Evolutionary conservation across 805 yeast species (phyloP).

Genomic region (Pichia occidentalis): DNA sequence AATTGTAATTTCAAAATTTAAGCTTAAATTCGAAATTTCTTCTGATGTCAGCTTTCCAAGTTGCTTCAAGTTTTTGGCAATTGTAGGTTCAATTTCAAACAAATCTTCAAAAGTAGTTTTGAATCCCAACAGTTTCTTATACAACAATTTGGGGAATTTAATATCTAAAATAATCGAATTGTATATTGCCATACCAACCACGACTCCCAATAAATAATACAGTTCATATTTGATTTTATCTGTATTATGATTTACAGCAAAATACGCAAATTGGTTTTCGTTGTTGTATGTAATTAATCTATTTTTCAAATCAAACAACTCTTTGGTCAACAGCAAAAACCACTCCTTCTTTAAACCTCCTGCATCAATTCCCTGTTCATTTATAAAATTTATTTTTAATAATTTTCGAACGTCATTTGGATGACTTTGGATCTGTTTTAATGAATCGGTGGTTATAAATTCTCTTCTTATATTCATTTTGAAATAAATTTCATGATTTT

Average conservation of each 20-base stretch:
- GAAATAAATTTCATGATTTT: constrained; percentile 61
- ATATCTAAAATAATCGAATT: constrained; percentile 84
- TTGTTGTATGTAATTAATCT: constrained; percentile 63
- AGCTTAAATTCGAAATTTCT: constrained; percentile 42
- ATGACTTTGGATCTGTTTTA: constrained; percentile 51
- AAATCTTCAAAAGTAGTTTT: constrained; percentile 59
- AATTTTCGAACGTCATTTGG: constrained; percentile 63
- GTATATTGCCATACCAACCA: constrained; percentile 84
- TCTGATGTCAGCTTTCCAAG: constrained; percentile 41
- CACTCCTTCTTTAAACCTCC: constrained; percentile 94
- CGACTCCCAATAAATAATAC: constrained; percentile 76
- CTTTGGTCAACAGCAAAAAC: constrained; percentile 70
- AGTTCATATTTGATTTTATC: constrained; percentile 45
- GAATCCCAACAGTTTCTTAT: constrained; percentile 60
- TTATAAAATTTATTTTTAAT: constrained; percentile 68
- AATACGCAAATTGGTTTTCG: constrained; percentile 74
- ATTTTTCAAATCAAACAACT: constrained; percentile 59
- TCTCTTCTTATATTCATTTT: constrained; percentile 63
- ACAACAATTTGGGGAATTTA: constrained; percentile 67
- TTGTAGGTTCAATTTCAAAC: constrained; percentile 58
- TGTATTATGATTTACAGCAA: constrained; percentile 38
- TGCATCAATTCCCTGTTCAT: constrained; percentile 92
- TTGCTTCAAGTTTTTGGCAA: constrained; percentile 45
- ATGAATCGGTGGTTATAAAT: constrained; percentile 66
- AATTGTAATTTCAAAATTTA: constrained; percentile 57